Conservation (phyloP, 805 yeast species). For the Sungouiozyma intestinalis region DNA sequence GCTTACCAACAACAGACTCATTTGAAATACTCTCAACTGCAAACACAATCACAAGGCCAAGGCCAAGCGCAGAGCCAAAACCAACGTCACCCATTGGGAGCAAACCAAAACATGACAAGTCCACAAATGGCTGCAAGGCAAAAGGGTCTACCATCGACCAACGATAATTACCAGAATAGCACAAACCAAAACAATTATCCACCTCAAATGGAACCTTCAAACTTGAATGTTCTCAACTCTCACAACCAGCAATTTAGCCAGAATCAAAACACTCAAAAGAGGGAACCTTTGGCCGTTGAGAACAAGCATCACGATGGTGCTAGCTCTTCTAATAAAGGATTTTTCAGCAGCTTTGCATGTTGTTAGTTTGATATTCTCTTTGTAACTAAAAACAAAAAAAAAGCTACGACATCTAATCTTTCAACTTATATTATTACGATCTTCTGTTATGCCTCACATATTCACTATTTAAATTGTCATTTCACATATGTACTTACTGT, state of each 20-base stretch:
- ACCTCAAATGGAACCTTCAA: constrained; percentile 3
- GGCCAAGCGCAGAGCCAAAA: constrained; percentile 7
- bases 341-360: constrained; percentile 28
- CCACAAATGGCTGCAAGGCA: constrained; percentile 7
- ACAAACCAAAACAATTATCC: constrained; percentile 1
- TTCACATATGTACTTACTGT: not conserved
- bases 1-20: constrained; percentile 31
- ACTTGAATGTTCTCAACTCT: constrained; percentile 12
- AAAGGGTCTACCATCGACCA: constrained; percentile 3
- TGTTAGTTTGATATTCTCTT: constrained; percentile 13
- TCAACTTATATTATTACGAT: not conserved
- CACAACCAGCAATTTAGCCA: constrained; percentile 12
- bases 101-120: constrained; percentile 3
- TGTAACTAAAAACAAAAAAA: not conserved
- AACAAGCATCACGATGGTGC: constrained; percentile 6
- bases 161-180: constrained; percentile 4
- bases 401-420: not conserved
- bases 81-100: constrained; percentile 5
- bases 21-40: constrained; percentile 27
- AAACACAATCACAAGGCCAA: constrained; percentile 14
- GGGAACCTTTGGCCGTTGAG: not conserved
- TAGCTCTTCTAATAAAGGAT: constrained; percentile 22
- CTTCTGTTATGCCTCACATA: not conserved
- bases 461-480: not conserved
- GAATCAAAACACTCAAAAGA: constrained; percentile 1